Evolutionary conservation across 1,139 yeast species (phyloP).

Genomic region (Candida pseudoviswanathii): DNA sequence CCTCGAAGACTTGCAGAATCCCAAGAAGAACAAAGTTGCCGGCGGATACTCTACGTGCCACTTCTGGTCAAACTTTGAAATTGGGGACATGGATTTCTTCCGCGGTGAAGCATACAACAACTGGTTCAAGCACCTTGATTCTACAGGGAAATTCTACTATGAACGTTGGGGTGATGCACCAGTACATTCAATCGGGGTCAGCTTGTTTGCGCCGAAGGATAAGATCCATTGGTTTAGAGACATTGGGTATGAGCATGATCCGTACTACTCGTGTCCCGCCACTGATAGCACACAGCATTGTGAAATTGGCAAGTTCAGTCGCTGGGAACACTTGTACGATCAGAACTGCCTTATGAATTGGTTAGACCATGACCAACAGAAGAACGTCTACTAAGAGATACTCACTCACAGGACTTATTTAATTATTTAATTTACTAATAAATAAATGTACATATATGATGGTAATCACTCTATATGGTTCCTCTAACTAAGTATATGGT

Average conservation of each 20-base stretch:
- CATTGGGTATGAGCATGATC: constrained; percentile 76
- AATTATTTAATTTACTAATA: background rate
- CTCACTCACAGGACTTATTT: background rate
- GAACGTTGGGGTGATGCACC: constrained; percentile 96
- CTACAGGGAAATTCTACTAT: constrained; percentile 77
- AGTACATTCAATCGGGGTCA: constrained; percentile 75
- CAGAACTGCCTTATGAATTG: constrained; percentile 79
- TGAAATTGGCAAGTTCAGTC: constrained; percentile 33
- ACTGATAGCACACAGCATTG: constrained; percentile 32
- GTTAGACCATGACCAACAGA: constrained; percentile 48
- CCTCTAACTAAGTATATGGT: constrained; percentile 63
- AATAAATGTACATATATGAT: background rate
- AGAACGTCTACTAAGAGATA: constrained; percentile 12
- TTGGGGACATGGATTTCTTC: constrained; percentile 80
- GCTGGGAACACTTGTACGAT: constrained; percentile 43
- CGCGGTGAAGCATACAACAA: constrained; percentile 63
- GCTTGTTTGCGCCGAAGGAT: constrained; percentile 68
- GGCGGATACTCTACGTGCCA: constrained; percentile 84
- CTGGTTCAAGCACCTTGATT: constrained; percentile 67
- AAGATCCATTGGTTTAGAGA: constrained; percentile 88
- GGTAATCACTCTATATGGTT: constrained; percentile 14
- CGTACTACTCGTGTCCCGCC: constrained; percentile 75
- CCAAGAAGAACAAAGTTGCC: constrained; percentile 52
- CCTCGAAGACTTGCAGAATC: constrained; percentile 65
- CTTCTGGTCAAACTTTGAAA: constrained; percentile 87